These are phyloP conservation scores for Leccinum olivaceoglutinosum DNA, from an alignment of 1,284 basidiomycete species.

Conservation along the genomic window DNA sequence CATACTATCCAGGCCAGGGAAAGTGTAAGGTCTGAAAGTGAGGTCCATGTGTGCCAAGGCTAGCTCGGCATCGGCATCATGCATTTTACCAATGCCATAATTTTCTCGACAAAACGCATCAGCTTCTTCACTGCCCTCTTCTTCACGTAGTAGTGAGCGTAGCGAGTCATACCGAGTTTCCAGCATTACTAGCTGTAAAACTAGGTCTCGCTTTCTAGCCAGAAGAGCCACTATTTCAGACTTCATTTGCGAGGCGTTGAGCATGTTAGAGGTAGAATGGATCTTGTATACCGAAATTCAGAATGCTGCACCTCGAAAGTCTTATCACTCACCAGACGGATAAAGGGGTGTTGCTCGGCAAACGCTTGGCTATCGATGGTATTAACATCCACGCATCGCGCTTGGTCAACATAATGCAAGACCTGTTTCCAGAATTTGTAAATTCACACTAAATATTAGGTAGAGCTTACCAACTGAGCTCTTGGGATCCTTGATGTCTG, in stretches of 20 bases:
- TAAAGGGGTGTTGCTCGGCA: background rate
- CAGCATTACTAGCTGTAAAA: background rate
- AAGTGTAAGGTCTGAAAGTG: no score
- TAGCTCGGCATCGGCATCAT: no score
- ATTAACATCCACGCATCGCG: no score
- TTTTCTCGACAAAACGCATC: background rate
- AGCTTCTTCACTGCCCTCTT: background rate
- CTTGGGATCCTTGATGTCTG: no score
- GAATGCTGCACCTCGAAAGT: background rate
- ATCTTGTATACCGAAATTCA: background rate
- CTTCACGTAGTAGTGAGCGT: background rate
- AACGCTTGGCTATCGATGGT: background rate
- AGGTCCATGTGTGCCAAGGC: no score
- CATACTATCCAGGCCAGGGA: no score
- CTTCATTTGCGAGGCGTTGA: background rate
- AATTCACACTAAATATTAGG: no score
- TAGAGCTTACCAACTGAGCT: no score
- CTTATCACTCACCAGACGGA: background rate
- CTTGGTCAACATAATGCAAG: no score
- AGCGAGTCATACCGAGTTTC: background rate
- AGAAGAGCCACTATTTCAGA: background rate
- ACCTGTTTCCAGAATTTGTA: no score
- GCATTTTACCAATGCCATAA: no score
- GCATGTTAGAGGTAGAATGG: background rate
- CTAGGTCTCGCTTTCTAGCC: background rate